phyloP scores from a whole-genome alignment of 441 rosid genomes.

The Adansonia grandidieri region DNA sequence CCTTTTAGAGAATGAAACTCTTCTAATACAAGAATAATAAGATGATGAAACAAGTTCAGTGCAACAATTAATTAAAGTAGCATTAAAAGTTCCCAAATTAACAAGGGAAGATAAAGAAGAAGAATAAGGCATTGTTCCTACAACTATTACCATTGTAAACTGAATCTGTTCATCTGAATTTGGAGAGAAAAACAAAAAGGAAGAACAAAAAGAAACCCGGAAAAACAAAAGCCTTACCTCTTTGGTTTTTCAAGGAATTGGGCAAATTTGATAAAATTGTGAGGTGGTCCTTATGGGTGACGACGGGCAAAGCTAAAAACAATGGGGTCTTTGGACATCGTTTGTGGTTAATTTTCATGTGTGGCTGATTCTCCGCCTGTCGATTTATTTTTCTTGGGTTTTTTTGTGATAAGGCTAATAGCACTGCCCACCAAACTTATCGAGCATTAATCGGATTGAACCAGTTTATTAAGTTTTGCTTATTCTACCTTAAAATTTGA shows the following conservation, averaged over 20 bases:
- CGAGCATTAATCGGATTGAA: too few relatives aligned
- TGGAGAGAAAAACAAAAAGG: neutral
- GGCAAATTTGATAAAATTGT: conserved; percentile 11
- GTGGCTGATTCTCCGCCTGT: conserved; percentile 31
- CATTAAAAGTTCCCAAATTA: conserved; percentile 50
- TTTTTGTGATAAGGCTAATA: conserved; percentile 20
- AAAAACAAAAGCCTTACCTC: conserved; percentile 9
- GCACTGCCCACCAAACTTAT: too few relatives aligned
- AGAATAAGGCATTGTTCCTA: conserved; percentile 79
- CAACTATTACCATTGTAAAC: conserved; percentile 63
- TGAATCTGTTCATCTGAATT: conserved; percentile 5
- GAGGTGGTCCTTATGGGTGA: conserved; percentile 15
- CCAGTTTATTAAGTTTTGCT: too few relatives aligned
- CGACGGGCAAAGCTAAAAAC: conserved; percentile 6
- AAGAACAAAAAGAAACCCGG: neutral
- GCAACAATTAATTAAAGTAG: conserved; percentile 30
- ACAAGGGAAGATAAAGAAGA: conserved; percentile 70
- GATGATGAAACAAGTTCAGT: conserved; percentile 49
- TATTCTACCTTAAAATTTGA: too few relatives aligned
- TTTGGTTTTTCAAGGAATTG: neutral
- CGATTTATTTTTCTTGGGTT: neutral
- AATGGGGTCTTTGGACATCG: conserved; percentile 6
- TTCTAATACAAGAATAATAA: conserved; percentile 61
- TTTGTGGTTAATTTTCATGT: conserved; percentile 17
- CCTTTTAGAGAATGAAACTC: conserved; percentile 62